Conservation (phyloP, 179 eudicot genomes). For the Patellifolia procumbens region DNA sequence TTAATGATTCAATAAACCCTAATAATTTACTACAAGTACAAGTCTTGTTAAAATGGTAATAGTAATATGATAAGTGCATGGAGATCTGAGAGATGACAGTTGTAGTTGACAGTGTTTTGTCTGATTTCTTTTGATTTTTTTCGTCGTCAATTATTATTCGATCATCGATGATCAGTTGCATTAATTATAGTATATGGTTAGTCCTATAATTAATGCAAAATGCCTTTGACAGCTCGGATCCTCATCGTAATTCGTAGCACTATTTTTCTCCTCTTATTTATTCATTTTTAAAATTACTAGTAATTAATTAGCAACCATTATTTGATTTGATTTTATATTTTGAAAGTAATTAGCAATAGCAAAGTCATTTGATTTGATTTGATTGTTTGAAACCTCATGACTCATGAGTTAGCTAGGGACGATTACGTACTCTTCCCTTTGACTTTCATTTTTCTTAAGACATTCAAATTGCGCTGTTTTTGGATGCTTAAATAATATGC, state of each 20-base stretch:
- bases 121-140: slow-evolving; percentile 15
- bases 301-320: too few species aligned
- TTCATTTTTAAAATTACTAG: too few species aligned
- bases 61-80: not conserved
- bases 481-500: not conserved
- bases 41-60: not conserved
- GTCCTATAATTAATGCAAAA: not conserved
- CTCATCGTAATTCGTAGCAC: not conserved
- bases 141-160: not conserved
- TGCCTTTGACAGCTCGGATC: slow-evolving; percentile 5
- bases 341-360: too few species aligned
- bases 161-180: not conserved
- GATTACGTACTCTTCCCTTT: slow-evolving; percentile 8
- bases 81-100: slow-evolving; percentile 34
- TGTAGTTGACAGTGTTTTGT: slow-evolving; percentile 25
- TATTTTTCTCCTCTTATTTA: too few species aligned
- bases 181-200: not conserved
- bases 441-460: slow-evolving; percentile 11
- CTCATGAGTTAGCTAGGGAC: slow-evolving; percentile 9
- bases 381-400: not conserved
- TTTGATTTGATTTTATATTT: too few species aligned
- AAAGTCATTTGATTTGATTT: not conserved
- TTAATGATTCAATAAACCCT: not conserved
- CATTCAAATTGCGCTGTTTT: slow-evolving; percentile 26
- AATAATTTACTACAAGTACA: not conserved